phyloP scores from a whole-genome alignment of 768 basidiomycete genomes.

The Tephrocybe sp. region DNA sequence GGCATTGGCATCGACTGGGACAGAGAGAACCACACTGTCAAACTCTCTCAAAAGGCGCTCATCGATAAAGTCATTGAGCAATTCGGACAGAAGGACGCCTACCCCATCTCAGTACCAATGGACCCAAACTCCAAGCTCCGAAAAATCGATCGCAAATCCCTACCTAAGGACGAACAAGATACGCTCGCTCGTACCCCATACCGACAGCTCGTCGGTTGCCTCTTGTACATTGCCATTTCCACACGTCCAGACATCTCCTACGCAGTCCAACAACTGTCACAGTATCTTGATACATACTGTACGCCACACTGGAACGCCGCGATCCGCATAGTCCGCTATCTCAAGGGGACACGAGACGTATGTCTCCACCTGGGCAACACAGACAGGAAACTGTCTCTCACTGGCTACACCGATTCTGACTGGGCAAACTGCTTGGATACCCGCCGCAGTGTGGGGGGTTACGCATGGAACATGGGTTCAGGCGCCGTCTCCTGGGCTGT shows the following conservation, averaged over 20 bases:
- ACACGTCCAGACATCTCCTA: conserved; percentile 3
- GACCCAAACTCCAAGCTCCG: conserved; percentile 11
- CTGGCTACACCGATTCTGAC: conserved; percentile 20
- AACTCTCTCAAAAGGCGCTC: conserved; percentile 16
- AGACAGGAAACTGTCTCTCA: conserved; percentile 1
- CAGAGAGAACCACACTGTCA: conserved; percentile 11
- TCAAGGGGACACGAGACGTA: not conserved
- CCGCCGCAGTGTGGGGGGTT: conserved; percentile 16
- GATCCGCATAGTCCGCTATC: conserved; percentile 1
- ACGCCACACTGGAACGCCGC: conserved; percentile 1
- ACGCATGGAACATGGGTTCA: conserved; percentile 15
- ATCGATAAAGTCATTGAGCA: conserved; percentile 18
- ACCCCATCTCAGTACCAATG: conserved; percentile 14
- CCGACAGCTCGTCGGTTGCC: conserved; percentile 1
- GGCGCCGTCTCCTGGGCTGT: conserved; percentile 19
- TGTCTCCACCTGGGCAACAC: not conserved
- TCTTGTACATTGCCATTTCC: conserved; percentile 1
- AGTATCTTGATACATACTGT: not conserved
- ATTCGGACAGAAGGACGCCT: conserved; percentile 18
- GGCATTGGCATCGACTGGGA: conserved; percentile 36
- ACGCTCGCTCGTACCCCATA: not conserved
- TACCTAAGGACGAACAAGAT: not conserved
- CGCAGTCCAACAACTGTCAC: not conserved
- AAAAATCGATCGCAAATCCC: not conserved
- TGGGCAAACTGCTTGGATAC: conserved; percentile 20